Base-by-base conservation (phyloP, 305 asterid species). In the Salvia sclarea region DNA sequence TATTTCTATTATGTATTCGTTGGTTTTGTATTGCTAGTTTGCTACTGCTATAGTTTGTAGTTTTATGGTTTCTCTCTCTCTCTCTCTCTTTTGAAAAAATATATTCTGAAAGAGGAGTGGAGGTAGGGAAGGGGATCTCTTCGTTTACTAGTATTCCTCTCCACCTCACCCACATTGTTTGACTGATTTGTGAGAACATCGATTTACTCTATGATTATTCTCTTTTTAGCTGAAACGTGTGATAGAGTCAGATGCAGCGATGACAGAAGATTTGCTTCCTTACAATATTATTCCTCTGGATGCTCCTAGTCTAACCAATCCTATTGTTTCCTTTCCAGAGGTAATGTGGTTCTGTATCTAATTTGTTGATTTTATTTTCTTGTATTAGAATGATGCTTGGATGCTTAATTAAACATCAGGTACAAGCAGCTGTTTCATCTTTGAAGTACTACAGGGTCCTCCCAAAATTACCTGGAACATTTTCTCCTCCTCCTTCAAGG, bases 241-340 rank as follows among this genome's bases (percentile, higher is more conserved):
- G 81, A 91, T 94, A 83, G 93, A 87, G 82, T 82, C 90, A 31
- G 99, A 94, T 87, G 98, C 98, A 64, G 97, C 98, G 52, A 94
- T 94, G 99, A 80, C 86, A 17, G 96, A 94, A 77, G 97, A 94
- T 85, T 67, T 86, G 73, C 77, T 88, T 67, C 80, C 99, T 20
- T 91, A 86, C 65, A 94, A 94, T 74, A 94, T 94, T 72, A 94
- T 94, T 77, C 99, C 98, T 56, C 79, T 94, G 73, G 99, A 91
- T 79, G 92, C 90, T 74, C 84, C 98, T 74, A 72, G 82, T 28
- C 67, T 85, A 35, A 79, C 99, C 68, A 91, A 89, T 78, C 85
- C 86, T n/a, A 89, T 89, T 41, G 86, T 66, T 41, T 84, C 83
- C 74, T 87, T 94, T 55, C 75, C 90, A 7, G 99, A 94, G 99